Base-by-base conservation (phyloP, 495 filamentous ascomycete species). In the Acidiella bohemica region DNA sequence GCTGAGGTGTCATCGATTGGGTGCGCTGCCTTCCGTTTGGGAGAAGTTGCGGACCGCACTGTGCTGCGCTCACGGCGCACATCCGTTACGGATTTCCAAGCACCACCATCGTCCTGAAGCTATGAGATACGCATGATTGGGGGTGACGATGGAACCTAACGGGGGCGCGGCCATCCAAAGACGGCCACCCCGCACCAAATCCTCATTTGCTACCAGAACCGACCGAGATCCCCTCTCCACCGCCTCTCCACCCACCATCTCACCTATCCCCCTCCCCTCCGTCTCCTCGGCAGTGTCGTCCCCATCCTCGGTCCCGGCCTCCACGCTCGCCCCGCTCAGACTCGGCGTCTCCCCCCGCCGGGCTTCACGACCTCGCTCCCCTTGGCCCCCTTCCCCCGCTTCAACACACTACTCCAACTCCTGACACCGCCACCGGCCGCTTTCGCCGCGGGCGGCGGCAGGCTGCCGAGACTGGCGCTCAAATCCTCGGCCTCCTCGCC, bases 401-500 rank as follows among this genome's bases (percentile, higher is more conserved):
- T 51, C 24, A 51, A 20, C 17, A 42, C 43, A 30, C 16, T 29
- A 39, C 47, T 51, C 47, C 47, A 51, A 20, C 32, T 33, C 43
- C 43, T 36, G 36, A 20, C 36, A 34, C 14, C 13, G 8, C 36
- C 32, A 7, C 47, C 4, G 16, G 21, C n/a, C 2, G 13, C 42
- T 7, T 46, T 38, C 25, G 22, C 29, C 29, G 36, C 42, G 25
- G 41, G 40, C 31, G 41, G 31, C 18, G 28, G 32, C 25, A 29
- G 28, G 33, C 23, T 28, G n/a, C n/a, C n/a, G n/a, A n/a, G n/a
- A 5, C 5, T 12, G 8, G 46, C 42, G 37, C 24, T 29, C 31
- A 46, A n/a, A 40, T 49, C 46, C 49, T 59, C 32, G 42, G 49
- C 38, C 45, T 54, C 20, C 5, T 38, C 41, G 49, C 50, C 25